Base-by-base conservation (phyloP, 139 green algal species). In the Coelastrella sp. region DNA sequence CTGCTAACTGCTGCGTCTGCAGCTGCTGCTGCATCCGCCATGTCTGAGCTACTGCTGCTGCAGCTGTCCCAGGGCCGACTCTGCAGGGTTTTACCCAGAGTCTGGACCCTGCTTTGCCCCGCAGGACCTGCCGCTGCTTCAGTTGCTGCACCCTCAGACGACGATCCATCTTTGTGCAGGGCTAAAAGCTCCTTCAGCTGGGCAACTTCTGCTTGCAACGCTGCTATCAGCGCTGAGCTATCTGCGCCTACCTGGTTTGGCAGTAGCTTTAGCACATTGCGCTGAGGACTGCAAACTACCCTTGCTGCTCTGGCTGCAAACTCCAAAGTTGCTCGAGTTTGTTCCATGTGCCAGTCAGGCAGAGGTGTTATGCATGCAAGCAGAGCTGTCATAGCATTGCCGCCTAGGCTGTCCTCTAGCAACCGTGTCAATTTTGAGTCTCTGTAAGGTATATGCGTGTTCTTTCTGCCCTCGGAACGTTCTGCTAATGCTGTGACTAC, bases 371-470 rank as follows among this genome's bases (percentile, higher is more conserved):
- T 83, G 56, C 87, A 91, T 58, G 87, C 87, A 73, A 97, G 94
- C 23, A 97, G 93, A 8, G 93, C 89, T 2, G 95, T 97, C 6
- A 94, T 86, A 47, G 91, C 93, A 92, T 96, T 96, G 22, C 95
- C 95, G 11, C 95, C 95, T 22, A 97, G 91, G 7, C 94, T 95
- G 88, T 97, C 95, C 85, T 97, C 93, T 74, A 97, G 83, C 47
- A 97, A 87, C 16, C 94, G 94, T 10, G 95, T 97, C 3, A 97
- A 93, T 93, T 97, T 97, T n/a, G 89, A 94, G 92, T 96, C 90
- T 54, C 95, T 85, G 90, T 96, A 97, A 4, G 95, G 93, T 20
- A 97, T 92, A 87, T 96, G 95, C 11, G 81, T 68, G 17, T 56
- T 66, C 75, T 93, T 92, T 16, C 88, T 87, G 84, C 95, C 93